A percentile compares a stretch with the other conserved stretches of the same genome.
Conservation (phyloP, 495 filamentous ascomycete species). For the Neohortaea acidophila region DNA sequence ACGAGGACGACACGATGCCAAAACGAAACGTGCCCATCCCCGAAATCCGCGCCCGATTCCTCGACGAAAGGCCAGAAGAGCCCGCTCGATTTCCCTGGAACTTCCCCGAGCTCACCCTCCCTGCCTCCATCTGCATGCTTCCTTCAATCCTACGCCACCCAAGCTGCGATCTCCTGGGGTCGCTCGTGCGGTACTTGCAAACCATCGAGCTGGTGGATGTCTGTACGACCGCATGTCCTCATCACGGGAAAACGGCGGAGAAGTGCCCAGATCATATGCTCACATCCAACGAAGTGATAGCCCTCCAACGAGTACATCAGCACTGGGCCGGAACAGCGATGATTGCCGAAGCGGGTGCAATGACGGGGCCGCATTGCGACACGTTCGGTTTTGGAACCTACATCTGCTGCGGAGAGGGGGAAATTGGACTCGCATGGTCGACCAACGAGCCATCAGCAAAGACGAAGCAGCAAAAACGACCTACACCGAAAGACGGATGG, state of each 20-base stretch:
- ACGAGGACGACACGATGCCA: background rate
- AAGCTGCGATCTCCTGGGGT: background rate
- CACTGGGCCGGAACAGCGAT: conserved; percentile 3
- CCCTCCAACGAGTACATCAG: background rate
- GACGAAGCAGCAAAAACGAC: background rate
- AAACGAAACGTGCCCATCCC: background rate
- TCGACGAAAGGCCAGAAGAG: background rate
- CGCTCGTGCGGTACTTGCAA: background rate
- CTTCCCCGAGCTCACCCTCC: background rate
- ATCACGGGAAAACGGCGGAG: background rate
- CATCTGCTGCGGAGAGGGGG: background rate
- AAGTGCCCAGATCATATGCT: background rate
- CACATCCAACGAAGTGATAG: background rate
- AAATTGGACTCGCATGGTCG: background rate
- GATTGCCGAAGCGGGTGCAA: conserved; percentile 1
- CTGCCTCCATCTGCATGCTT: background rate
- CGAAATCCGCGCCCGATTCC: background rate
- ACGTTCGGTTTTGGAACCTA: background rate
- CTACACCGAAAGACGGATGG: background rate
- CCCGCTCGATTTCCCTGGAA: background rate
- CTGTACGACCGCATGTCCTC: background rate
- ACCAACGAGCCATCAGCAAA: background rate
- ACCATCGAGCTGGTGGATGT: background rate
- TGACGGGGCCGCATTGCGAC: background rate
- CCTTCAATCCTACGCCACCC: background rate